These are phyloP conservation scores for Acer saccharum DNA, from an alignment of 345 rosid genomes.

Conservation along the genomic window DNA sequence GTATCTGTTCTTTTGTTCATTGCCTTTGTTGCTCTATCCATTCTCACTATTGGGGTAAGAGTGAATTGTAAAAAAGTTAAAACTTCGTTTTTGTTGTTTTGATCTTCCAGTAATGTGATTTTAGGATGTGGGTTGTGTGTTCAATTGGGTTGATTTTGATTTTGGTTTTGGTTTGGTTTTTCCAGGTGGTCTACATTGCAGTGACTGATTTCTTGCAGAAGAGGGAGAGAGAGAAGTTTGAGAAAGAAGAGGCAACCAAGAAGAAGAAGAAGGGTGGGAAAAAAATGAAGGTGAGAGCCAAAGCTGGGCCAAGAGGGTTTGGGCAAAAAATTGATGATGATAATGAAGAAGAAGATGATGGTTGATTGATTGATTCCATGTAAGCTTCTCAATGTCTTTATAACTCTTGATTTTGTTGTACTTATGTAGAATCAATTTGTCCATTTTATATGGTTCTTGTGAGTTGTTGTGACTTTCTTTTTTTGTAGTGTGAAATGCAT, in stretches of 20 bases:
- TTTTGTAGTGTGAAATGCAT: background rate
- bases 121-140: conserved; percentile 22
- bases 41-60: conserved; percentile 83
- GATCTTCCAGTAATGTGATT: background rate
- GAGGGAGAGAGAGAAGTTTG: conserved; percentile 72
- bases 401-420: background rate
- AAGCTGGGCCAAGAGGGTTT: conserved; percentile 67
- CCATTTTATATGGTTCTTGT: background rate
- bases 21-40: conserved; percentile 60
- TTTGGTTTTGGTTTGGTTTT: conserved; percentile 1
- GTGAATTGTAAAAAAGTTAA: background rate
- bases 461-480: background rate
- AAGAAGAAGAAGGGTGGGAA: conserved; percentile 57
- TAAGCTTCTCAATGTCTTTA: background rate
- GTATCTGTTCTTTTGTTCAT: conserved; percentile 55
- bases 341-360: conserved; percentile 8
- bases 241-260: conserved; percentile 67
- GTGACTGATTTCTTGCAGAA: conserved; percentile 75
- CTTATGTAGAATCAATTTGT: background rate
- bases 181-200: conserved; percentile 71
- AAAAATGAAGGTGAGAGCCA: conserved; percentile 48
- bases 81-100: background rate
- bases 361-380: background rate
- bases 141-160: background rate
- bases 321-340: conserved; percentile 57